These are phyloP conservation scores for Candida takata DNA, from an alignment of 805 yeast genomes.

Conservation along the genomic window DNA sequence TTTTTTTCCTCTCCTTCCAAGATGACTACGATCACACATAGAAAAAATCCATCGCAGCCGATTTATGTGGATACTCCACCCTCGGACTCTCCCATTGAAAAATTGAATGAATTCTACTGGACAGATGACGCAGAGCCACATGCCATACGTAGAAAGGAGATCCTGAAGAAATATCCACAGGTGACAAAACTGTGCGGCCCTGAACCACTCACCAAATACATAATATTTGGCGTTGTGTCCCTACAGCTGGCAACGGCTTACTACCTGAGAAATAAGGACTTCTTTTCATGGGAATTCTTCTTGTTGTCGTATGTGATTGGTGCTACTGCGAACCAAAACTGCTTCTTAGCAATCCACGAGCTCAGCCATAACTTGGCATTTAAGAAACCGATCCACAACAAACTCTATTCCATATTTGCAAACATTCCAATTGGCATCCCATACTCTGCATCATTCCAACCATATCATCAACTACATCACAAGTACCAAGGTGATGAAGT, in stretches of 20 bases:
- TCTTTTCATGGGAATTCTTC: constrained; percentile 48
- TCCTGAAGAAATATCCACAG: constrained; percentile 70
- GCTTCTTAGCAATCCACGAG: constrained; percentile 85
- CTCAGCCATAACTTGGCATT: constrained; percentile 79
- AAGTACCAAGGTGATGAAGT: constrained; percentile 81
- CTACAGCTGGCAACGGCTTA: constrained; percentile 66
- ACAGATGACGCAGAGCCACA: constrained; percentile 81
- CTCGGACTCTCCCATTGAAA: constrained; percentile 24
- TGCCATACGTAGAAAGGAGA: constrained; percentile 61
- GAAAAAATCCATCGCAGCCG: constrained; percentile 21
- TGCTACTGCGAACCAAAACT: constrained; percentile 78
- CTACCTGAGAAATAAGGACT: constrained; percentile 46
- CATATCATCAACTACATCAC: constrained; percentile 88
- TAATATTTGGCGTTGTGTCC: constrained; percentile 55
- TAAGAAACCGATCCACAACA: constrained; percentile 69
- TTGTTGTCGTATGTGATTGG: constrained; percentile 70
- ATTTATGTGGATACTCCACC: constrained; percentile 26
- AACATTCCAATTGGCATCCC: constrained; percentile 89
- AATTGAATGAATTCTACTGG: constrained; percentile 69
- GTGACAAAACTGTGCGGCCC: constrained; percentile 76
- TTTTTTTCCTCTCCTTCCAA: too few species aligned
- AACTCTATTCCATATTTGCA: constrained; percentile 66
- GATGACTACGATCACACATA: constrained; percentile 24
- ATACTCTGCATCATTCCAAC: constrained; percentile 77
- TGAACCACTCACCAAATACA: constrained; percentile 80